Percentiles rank a stretch among this genome's conserved stretches.
Evolutionary conservation across 2,329 filamentous ascomycete species (phyloP).

Genomic region (Cordyceps cateniannulata): DNA sequence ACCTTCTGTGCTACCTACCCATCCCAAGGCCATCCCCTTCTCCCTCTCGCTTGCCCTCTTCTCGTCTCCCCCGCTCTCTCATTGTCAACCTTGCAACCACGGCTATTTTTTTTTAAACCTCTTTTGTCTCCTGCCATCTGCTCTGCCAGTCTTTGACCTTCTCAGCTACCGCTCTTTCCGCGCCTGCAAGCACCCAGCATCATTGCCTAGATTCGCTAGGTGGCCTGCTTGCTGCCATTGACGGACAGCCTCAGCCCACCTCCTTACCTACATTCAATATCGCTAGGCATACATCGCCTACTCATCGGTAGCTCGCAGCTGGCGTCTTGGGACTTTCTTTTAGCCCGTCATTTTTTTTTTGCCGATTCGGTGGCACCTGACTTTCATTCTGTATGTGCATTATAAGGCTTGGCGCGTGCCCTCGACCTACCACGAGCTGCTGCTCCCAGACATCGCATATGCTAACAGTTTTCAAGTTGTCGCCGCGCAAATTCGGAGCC

Average conservation of each 20-base stretch:
- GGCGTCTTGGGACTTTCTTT: not conserved
- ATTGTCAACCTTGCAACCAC: not conserved
- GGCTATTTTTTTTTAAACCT: not conserved
- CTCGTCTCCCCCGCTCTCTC: not conserved
- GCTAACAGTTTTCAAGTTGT: not conserved
- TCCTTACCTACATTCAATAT: not conserved
- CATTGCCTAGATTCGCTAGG: not conserved
- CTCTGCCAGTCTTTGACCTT: not conserved
- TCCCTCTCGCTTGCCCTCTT: not conserved
- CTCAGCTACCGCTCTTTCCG: constrained; percentile 1
- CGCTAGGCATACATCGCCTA: not conserved
- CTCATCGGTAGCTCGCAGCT: not conserved
- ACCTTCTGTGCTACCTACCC: too few relatives aligned
- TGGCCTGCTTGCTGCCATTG: not conserved
- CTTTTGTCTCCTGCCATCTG: not conserved
- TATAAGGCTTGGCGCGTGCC: not conserved
- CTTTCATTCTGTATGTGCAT: not conserved
- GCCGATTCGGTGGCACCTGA: not conserved
- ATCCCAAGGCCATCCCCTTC: not conserved
- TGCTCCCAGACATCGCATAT: not conserved
- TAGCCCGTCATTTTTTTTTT: not conserved
- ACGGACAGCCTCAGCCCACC: too few relatives aligned
- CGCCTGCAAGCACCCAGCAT: not conserved
- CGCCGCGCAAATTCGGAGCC: constrained; percentile 1
- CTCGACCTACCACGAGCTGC: not conserved